Evolutionary conservation across 345 rosid genomes (phyloP), one percentile per base, ranked within the genome.

Genomic region (Linum usitatissimum): DNA sequence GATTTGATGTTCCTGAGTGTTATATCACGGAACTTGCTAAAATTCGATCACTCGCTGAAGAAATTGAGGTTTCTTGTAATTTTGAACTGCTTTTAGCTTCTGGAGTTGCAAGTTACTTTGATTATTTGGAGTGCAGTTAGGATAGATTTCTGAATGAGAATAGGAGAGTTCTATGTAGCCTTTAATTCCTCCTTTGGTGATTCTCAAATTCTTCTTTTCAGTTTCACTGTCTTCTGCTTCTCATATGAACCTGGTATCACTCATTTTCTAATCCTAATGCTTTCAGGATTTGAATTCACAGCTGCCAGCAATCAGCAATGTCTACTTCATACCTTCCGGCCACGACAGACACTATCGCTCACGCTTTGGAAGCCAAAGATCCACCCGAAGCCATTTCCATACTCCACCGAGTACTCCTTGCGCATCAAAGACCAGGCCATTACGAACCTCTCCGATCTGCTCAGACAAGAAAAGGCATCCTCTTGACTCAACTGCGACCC

Each of bases 391-490:
- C 91, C 63, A 81, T 92, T 30, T 75, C 86, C 30, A 87, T 87
- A 12, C 82, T 80, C 9, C 84, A 90, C 65, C 75, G 78, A 13
- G 75, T 90, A 55, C 75, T 92, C 97, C 68, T 57, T 92, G 30
- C 72, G 94, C 65, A 71, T 83, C 38, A 92, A 92, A 73, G 97
- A 92, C 67, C 90, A 79, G 75, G 97, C 91, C 3, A 85, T 89
- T 34, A 68, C 84, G 40, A 81, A 85, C 30, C 92, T 92, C 59
- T 85, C 95, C 6, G 97, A 87, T 53, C 80, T 81, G 70, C 80
- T 92, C 17, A 75, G 91, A 54, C 86, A 85, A 55, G 95, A 90
- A 81, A 85, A 81, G 75, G 88, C 2, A 73, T 62, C 48, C 87
- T 92, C 17, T 75, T 89, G 13, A 84, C 91, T 18, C 91, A 87